Base-by-base conservation (phyloP, 2,329 filamentous ascomycete genomes). In the Sporothrix humicola region DNA sequence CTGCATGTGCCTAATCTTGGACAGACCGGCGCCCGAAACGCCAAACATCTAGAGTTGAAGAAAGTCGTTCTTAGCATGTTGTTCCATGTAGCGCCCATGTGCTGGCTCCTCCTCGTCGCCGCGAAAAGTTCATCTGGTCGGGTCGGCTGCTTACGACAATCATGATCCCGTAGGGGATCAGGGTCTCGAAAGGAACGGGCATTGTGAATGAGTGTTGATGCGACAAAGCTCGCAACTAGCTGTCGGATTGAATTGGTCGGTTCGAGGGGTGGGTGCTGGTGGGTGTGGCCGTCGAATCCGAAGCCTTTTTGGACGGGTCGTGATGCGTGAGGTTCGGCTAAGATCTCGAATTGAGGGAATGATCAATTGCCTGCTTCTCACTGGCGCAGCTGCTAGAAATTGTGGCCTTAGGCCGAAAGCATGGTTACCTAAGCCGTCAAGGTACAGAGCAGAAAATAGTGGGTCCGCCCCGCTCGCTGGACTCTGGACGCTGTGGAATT, bases 91-190 rank as follows among this genome's bases (percentile, higher is more conserved):
- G 10, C 13, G 10, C 44, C 10, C 23, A 44, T 5, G 12, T 2
- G 1, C 26, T 5, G 37, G 52, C 54, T 56, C 69, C 23, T 46
- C 52, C 20, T 72, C 44, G 56, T 44, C 20, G 44, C 26, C 44
- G 31, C 2, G 20, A 46, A 46, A 59, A 58, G 37, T 50, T 50
- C 37, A 17, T 52, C 42, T 66, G 42, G 4, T 66, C 61, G 37
- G 42, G n/a, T 54, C 37, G 37, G 59, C 7, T 50, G 13, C 87
- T 81, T 85, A 91, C 89, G 79, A 82, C 84, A 78, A 88, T 81
- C 81, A 91, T 88, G 85, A 91, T 90, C 81, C 83, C 89, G 81
- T 90, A 91, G 59, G 89, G 89, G 82, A 91, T 84, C 77, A 91
- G 79, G 69, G 88, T 83, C 82, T 91, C 89, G 82, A 90, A 91